These are phyloP conservation scores for Simplicillium sp. DNA, from an alignment of 2,329 filamentous ascomycete species.

Conservation along the genomic window DNA sequence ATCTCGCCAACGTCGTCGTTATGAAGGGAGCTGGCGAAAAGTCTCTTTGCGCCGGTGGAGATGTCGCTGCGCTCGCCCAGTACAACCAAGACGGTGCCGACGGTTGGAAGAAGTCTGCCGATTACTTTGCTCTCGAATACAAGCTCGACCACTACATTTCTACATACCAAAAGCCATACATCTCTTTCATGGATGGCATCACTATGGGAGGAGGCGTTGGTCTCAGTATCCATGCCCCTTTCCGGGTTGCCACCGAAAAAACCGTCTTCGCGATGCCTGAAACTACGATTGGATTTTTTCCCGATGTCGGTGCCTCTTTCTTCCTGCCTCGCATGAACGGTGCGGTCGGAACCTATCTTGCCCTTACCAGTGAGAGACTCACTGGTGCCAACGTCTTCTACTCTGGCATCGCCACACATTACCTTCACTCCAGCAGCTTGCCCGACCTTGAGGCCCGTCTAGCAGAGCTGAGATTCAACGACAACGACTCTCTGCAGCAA, in stretches of 20 bases:
- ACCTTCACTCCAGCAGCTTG: conserved; percentile 83
- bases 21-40: conserved; percentile 81
- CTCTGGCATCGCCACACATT: conserved; percentile 88
- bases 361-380: conserved; percentile 77
- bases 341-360: conserved; percentile 80
- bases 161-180: conserved; percentile 85
- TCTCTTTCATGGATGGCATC: conserved; percentile 94
- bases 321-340: conserved; percentile 89
- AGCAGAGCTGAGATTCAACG: conserved; percentile 80
- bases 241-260: conserved; percentile 91
- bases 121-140: conserved; percentile 95
- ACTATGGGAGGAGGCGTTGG: conserved; percentile 98
- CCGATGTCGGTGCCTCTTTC: conserved; percentile 93
- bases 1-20: conserved; percentile 85
- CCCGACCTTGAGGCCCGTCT: conserved; percentile 74
- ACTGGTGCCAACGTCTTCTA: conserved; percentile 82
- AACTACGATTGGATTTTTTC: conserved; percentile 97
- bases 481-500: conserved; percentile 54
- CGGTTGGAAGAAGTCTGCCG: conserved; percentile 64
- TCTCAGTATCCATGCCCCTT: conserved; percentile 86
- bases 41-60: conserved; percentile 89
- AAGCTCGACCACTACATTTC: conserved; percentile 91
- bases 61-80: conserved; percentile 70
- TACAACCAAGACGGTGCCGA: conserved; percentile 59
- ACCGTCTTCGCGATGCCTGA: conserved; percentile 98